phyloP scores from a whole-genome alignment of 2,329 filamentous ascomycete genomes.

The Metarhizium guizhouense region DNA sequence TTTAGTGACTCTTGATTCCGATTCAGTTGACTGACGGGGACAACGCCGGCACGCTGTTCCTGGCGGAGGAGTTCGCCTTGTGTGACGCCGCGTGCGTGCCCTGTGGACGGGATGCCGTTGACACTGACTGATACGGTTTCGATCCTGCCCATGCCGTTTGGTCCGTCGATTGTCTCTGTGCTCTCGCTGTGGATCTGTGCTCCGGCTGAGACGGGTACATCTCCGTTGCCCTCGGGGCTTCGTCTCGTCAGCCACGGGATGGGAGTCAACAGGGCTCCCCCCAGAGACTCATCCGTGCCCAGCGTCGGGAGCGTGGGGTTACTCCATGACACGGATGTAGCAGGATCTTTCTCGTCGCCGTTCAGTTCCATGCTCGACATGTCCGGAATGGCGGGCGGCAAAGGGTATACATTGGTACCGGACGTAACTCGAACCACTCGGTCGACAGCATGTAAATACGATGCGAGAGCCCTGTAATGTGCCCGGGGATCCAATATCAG shows the following conservation, averaged over 20 bases:
- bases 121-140: conserved; percentile 73
- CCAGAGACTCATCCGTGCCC: conserved; percentile 80
- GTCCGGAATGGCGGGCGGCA: conserved; percentile 58
- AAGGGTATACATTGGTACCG: conserved; percentile 68
- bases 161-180: conserved; percentile 73
- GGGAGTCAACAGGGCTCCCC: conserved; percentile 83
- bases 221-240: conserved; percentile 20
- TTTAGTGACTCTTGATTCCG: conserved; percentile 26
- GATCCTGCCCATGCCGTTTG: conserved; percentile 68
- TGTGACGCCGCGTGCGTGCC: conserved; percentile 50
- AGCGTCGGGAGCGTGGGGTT: conserved; percentile 41
- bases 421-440: conserved; percentile 87
- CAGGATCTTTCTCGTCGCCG: conserved; percentile 41
- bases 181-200: conserved; percentile 56
- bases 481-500: conserved; percentile 66
- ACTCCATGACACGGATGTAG: conserved; percentile 34
- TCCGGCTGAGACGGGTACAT: conserved; percentile 16
- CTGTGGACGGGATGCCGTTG: conserved; percentile 55
- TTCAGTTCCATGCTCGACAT: conserved; percentile 51
- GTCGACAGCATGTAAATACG: conserved; percentile 86
- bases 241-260: conserved; percentile 72
- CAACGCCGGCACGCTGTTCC: conserved; percentile 74
- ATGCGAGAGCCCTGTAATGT: conserved; percentile 73
- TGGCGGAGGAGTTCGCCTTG: conserved; percentile 81
- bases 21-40: conserved; percentile 55